Base-by-base conservation (phyloP, 2,329 filamentous ascomycete genomes). In the Penicillium sp. region DNA sequence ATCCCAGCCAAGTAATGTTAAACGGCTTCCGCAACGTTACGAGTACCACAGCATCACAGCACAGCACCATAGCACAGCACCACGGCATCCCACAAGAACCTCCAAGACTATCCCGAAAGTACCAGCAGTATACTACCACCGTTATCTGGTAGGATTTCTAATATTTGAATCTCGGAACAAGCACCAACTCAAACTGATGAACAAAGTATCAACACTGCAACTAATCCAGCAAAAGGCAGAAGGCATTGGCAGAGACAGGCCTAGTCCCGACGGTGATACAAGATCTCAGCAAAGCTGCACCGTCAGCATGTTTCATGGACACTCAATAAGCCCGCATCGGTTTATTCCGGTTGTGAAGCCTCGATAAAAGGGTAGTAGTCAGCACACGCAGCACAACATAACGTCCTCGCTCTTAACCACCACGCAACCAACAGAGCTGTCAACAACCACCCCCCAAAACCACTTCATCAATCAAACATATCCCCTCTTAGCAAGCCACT, bases 241-340 rank as follows among this genome's bases (percentile, higher is more conserved):
- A n/a, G n/a, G n/a, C n/a, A n/a, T n/a, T n/a, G n/a, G n/a, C n/a
- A n/a, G n/a, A n/a, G n/a, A n/a, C n/a, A n/a, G n/a, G n/a, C 26
- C 26, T 7, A 6, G 26, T 6, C 26, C 10, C 26, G 26, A 6
- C 26, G 26, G 26, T 42, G 39, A 29, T 42, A 42, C 39, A 42
- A 10, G 29, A 42, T 42, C 39, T 42, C 39, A 42, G 39, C 39
- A 29, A 23, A 42, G 39, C 26, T 40, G 36, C 40, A 23, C 24
- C n/a, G 51, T 54, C 51, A 54, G 52, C 52, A 54, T 44, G 42
- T 43, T 39, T 46, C 37, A 47, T 51, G 37, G 46, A 24, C 20
- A 9, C 15, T 29, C 1, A 21, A n/a, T 29, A 27, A 9, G 3
- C 18, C 24, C 13, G 8, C 26, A 12, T 27, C 39, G 39, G 39